Evolutionary conservation across 768 basidiomycete genomes (phyloP).

Genomic region (Punctularia strigosozonata): DNA sequence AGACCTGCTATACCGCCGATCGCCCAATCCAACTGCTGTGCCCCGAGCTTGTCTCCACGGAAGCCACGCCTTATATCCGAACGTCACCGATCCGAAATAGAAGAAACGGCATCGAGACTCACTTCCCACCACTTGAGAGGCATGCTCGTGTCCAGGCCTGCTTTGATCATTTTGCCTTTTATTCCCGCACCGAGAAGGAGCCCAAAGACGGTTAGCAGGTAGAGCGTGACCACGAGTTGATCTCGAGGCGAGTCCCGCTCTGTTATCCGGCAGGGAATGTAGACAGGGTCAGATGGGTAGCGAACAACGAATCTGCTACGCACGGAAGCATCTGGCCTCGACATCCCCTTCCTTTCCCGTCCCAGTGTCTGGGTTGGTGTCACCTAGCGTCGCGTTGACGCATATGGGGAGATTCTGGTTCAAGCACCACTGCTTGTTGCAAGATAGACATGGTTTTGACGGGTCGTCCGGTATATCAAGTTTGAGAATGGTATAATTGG

Average conservation of each 20-base stretch:
- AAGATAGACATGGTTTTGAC: slow-evolving; percentile 83
- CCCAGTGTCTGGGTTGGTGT: slow-evolving; percentile 84
- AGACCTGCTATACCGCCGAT: too few species aligned
- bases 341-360: slow-evolving; percentile 95
- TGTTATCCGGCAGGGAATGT: slow-evolving; percentile 23
- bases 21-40: slow-evolving; percentile 36
- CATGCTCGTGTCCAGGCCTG: slow-evolving; percentile 52
- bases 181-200: slow-evolving; percentile 77
- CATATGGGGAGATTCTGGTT: slow-evolving; percentile 86
- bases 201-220: slow-evolving; percentile 79
- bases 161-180: slow-evolving; percentile 71
- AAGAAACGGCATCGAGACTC: slow-evolving; percentile 6
- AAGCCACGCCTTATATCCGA: slow-evolving; percentile 28
- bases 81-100: not conserved
- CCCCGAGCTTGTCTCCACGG: slow-evolving; percentile 44
- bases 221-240: slow-evolving; percentile 85
- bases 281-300: slow-evolving; percentile 16
- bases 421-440: slow-evolving; percentile 92
- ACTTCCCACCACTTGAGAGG: slow-evolving; percentile 88
- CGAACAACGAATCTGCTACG: slow-evolving; percentile 20
- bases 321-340: slow-evolving; percentile 92
- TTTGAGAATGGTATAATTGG: slow-evolving; percentile 78
- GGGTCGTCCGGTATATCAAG: slow-evolving; percentile 75
- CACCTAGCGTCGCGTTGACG: slow-evolving; percentile 68
- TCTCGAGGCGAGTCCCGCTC: slow-evolving; percentile 94